These are phyloP conservation scores for Tardiomyces blankii DNA, from an alignment of 1,139 yeast species.

Conservation along the genomic window DNA sequence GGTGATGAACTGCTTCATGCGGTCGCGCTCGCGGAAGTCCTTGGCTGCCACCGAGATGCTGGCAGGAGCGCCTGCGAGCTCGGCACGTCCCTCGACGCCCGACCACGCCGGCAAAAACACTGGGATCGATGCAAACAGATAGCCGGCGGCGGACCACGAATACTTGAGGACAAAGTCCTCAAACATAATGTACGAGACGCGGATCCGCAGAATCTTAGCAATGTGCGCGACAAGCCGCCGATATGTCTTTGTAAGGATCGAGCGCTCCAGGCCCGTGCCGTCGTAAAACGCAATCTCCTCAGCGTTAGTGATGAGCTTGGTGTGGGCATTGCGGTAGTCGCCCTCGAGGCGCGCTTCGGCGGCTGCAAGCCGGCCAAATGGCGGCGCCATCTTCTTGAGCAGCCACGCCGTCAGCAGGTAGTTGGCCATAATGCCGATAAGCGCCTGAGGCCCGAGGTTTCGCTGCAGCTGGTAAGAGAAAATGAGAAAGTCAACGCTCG, in stretches of 20 bases:
- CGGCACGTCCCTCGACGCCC: background rate
- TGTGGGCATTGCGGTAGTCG: slow-evolving; percentile 76
- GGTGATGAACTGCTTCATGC: slow-evolving; percentile 79
- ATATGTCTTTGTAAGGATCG: slow-evolving; percentile 52
- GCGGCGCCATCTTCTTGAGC: slow-evolving; percentile 66
- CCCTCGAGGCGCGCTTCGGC: slow-evolving; percentile 71
- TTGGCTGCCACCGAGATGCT: background rate
- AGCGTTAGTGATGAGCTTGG: slow-evolving; percentile 75
- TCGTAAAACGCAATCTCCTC: slow-evolving; percentile 94
- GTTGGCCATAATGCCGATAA: slow-evolving; percentile 69
- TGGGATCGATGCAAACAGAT: slow-evolving; percentile 81
- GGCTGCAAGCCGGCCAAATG: slow-evolving; percentile 73
- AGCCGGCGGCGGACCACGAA: slow-evolving; percentile 93
- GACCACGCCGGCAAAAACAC: slow-evolving; percentile 41
- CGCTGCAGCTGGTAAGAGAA: slow-evolving; percentile 78
- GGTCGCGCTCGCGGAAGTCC: slow-evolving; percentile 18
- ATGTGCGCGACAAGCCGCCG: slow-evolving; percentile 43
- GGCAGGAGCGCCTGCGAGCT: background rate
- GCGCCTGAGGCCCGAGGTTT: slow-evolving; percentile 77
- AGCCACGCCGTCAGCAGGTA: slow-evolving; percentile 72
- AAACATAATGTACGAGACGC: slow-evolving; percentile 53
- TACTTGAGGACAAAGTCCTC: slow-evolving; percentile 86
- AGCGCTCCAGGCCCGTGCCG: slow-evolving; percentile 75
- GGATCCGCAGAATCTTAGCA: slow-evolving; percentile 32
- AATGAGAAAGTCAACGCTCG: slow-evolving; percentile 77